A percentile compares a stretch with the other conserved stretches of the same genome.
phyloP scores from a whole-genome alignment of 2,329 filamentous ascomycete genomes.

The Coniosporium tulheliwenetii region DNA sequence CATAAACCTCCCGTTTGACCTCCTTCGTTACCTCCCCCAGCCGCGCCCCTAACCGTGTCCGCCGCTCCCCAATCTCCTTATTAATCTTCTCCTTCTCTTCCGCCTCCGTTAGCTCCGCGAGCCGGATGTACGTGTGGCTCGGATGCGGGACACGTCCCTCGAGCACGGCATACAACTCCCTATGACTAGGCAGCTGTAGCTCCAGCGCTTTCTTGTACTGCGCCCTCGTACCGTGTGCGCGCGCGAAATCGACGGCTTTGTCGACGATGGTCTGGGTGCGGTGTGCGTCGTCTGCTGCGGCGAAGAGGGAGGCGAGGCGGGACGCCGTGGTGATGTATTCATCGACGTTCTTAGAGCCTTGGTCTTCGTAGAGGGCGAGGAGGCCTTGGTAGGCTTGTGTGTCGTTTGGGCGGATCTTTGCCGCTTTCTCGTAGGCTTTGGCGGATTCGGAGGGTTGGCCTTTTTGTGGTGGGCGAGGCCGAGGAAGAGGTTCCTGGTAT shows the following conservation, averaged over 20 bases:
- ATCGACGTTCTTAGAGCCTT: conserved; percentile 50
- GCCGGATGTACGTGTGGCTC: conserved; percentile 61
- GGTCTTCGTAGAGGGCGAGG: conserved; percentile 69
- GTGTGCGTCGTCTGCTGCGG: conserved; percentile 43
- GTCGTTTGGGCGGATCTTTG: conserved; percentile 56
- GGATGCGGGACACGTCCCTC: conserved; percentile 75
- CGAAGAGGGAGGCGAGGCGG: conserved; percentile 60
- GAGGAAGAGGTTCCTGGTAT: conserved; percentile 59
- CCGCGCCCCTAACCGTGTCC: conserved; percentile 73
- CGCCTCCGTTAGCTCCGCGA: conserved; percentile 69
- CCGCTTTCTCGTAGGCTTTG: conserved; percentile 57
- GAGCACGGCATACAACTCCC: conserved; percentile 63
- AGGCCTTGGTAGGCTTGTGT: conserved; percentile 85
- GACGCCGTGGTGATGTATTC: conserved; percentile 61
- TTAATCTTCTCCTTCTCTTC: conserved; percentile 87
- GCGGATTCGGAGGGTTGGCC: conserved; percentile 58
- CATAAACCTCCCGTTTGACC: conserved; percentile 73
- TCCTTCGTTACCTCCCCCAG: conserved; percentile 71
- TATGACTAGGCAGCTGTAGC: conserved; percentile 57
- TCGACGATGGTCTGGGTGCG: conserved; percentile 52
- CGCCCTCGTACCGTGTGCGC: conserved; percentile 51
- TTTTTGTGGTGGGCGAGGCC: conserved; percentile 69
- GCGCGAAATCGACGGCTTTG: conserved; percentile 62
- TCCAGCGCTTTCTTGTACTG: conserved; percentile 66
- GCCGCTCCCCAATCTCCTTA: conserved; percentile 72